phyloP scores from a whole-genome alignment of 2,329 filamentous ascomycete genomes.

The Rhinocladiella similis region DNA sequence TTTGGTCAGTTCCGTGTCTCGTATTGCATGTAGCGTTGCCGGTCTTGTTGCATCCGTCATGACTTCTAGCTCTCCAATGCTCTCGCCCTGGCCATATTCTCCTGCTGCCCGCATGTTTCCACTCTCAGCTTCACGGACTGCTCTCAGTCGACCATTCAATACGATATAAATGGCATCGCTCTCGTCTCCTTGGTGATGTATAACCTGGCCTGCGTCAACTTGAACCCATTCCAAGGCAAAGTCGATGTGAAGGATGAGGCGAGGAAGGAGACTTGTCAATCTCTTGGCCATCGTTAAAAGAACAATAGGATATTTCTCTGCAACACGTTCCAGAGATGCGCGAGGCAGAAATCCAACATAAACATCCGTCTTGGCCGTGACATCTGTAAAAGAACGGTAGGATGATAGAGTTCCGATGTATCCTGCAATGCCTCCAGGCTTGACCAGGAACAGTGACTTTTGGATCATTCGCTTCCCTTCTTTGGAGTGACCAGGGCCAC shows the following conservation, averaged over 20 bases:
- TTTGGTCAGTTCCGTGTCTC: slow-evolving; percentile 93
- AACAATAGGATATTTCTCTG: slow-evolving; percentile 88
- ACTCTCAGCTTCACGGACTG: slow-evolving; percentile 78
- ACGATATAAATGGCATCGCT: slow-evolving; percentile 99
- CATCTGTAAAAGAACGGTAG: slow-evolving; percentile 93
- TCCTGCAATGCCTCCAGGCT: slow-evolving; percentile 89
- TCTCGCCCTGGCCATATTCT: slow-evolving; percentile 96
- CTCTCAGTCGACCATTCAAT: slow-evolving; percentile 83
- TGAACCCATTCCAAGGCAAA: slow-evolving; percentile 99
- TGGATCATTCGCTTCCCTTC: slow-evolving; percentile 50
- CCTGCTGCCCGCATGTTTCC: slow-evolving; percentile 83
- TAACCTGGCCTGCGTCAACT: slow-evolving; percentile 89
- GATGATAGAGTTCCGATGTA: slow-evolving; percentile 94
- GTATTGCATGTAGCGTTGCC: slow-evolving; percentile 90
- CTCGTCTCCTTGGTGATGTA: slow-evolving; percentile 90
- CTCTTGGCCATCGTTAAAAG: slow-evolving; percentile 95
- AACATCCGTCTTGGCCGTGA: slow-evolving; percentile 95
- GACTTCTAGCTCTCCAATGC: slow-evolving; percentile 94
- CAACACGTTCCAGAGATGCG: slow-evolving; percentile 81
- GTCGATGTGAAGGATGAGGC: slow-evolving; percentile 91
- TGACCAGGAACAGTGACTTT: slow-evolving; percentile 82
- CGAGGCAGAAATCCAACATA: slow-evolving; percentile 94
- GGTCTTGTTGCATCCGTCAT: slow-evolving; percentile 91
- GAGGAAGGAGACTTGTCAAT: slow-evolving; percentile 82
- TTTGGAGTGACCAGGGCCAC: slow-evolving; percentile 31